phyloP scores from a whole-genome alignment of 1,284 basidiomycete genomes.

The Melampsora medusae region DNA sequence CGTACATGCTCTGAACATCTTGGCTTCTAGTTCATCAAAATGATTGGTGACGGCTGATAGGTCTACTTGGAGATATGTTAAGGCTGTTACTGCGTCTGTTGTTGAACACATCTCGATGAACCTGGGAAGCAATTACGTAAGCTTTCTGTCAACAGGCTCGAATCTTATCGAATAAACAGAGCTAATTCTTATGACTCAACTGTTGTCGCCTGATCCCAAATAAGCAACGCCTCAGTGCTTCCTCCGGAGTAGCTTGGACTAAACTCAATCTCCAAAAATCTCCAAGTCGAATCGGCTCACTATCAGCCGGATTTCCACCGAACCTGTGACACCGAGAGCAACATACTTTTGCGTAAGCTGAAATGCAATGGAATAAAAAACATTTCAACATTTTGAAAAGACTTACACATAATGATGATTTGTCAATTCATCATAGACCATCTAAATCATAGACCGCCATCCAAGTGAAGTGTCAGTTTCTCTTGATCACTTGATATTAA shows the following conservation, averaged over 20 bases:
- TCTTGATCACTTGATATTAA: too few species aligned
- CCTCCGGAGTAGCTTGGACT: conserved; percentile 20
- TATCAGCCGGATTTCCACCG: conserved; percentile 39
- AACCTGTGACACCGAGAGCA: neutral
- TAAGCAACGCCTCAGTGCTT: conserved; percentile 69
- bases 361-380: neutral
- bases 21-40: conserved; percentile 63
- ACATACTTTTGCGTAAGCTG: neutral
- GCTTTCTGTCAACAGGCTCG: neutral
- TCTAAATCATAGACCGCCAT: conserved; percentile 7
- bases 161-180: conserved; percentile 54
- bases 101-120: conserved; percentile 75
- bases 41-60: conserved; percentile 71
- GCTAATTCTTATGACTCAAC: conserved; percentile 66
- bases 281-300: conserved; percentile 26
- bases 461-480: too few species aligned
- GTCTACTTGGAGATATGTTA: conserved; percentile 68
- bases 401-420: conserved; percentile 42
- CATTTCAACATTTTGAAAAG: neutral
- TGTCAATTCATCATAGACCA: conserved; percentile 31
- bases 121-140: conserved; percentile 55
- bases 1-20: conserved; percentile 66
- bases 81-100: conserved; percentile 64
- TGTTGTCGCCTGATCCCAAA: conserved; percentile 60
- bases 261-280: conserved; percentile 43